Evolutionary conservation across 1,284 basidiomycete species (phyloP), one percentile per base, ranked within the genome.

Genomic region (Boletus semigastroideus): DNA sequence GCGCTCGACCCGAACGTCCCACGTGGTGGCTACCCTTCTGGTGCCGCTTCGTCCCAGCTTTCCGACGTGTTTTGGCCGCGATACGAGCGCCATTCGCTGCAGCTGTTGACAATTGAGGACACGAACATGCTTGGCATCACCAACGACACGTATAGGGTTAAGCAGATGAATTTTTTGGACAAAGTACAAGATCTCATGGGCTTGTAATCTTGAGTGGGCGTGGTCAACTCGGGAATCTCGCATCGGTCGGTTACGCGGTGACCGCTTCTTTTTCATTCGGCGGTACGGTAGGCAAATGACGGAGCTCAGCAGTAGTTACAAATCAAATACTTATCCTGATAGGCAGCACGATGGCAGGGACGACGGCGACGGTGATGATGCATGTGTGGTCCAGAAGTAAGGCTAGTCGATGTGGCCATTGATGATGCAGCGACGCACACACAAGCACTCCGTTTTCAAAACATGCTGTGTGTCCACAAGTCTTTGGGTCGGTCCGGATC

Each of bases 401-500:
- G n/a, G n/a, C n/a, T n/a, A n/a, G n/a, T n/a, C n/a, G n/a, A n/a
- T n/a, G n/a, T n/a, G n/a, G n/a, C n/a, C n/a, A n/a, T n/a, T n/a
- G n/a, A n/a, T n/a, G n/a, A n/a, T n/a, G n/a, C n/a, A n/a, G n/a
- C n/a, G n/a, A n/a, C n/a, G n/a, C n/a, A n/a, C n/a, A n/a, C n/a
- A n/a, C n/a, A n/a, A n/a, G n/a, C n/a, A 51, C 73, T 72, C 13
- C 82, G 73, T 52, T 73, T 72, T 83, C 82, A 84, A 55, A 75
- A 74, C 34, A 83, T 55, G 10, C 61, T 65, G 57, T 85, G 83
- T 1, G 76, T 76, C 41, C 84, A 67, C 65, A 72, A 79, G 59
- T 84, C 83, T 58, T 84, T 84, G 0, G 73, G 53, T 14, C 58
- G 62, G 14, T 73, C 64, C 0, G 77, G 76, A 37, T 78, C 59